Evolutionary conservation across 2,329 filamentous ascomycete species (phyloP), one percentile per base, ranked within the genome.

Genomic region (Diplodia intermedia): DNA sequence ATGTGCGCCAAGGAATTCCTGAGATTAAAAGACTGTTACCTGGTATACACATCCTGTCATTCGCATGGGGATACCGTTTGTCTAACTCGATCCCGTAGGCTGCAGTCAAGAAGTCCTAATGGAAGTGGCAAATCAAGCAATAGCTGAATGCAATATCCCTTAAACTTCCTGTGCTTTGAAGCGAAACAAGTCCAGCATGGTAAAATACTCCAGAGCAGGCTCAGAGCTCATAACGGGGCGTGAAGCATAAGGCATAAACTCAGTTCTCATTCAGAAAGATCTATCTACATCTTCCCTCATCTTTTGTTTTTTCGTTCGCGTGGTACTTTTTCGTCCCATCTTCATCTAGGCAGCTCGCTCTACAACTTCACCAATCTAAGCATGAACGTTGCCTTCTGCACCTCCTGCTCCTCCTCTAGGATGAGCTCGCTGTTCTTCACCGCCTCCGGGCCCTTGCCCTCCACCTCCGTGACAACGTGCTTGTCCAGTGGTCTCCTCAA

Each of bases 1-100:
- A 95, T 95, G 84, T 99, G 95, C 76, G 85, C 86, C 4, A 88
- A 88, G 68, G 93, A 97, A 76, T 98, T 99, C 73, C 83, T 95
- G 79, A 88, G 83, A 71, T 79, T 98, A 60, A 97, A 97, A 78
- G 85, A 97, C 72, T 98, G 94, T 77, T 97, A 93, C 76, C 75
- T 96, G 75, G 94, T 97, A 84, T 9, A 2, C 15, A 1, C 38
- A 23, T 4, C 1, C 9, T 14, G 33, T 4, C 18, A 1, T 1
- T 26, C 3, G 26, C 26, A 26, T 26, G 26, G 26, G 26, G 3
- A 26, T 26, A 26, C 3, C 6, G 2, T 4, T 20, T 43, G 11
- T 47, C 62, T 54, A 11, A 65, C 29, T 9, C n/a, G 38, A 15
- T 29, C 23, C 14, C 15, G 31, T 29, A 65, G 62, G 62, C 62